Evolutionary conservation across 805 yeast species (phyloP), one percentile per base, ranked within the genome.

Genomic region (Vanderwaltozyma verrucispora): DNA sequence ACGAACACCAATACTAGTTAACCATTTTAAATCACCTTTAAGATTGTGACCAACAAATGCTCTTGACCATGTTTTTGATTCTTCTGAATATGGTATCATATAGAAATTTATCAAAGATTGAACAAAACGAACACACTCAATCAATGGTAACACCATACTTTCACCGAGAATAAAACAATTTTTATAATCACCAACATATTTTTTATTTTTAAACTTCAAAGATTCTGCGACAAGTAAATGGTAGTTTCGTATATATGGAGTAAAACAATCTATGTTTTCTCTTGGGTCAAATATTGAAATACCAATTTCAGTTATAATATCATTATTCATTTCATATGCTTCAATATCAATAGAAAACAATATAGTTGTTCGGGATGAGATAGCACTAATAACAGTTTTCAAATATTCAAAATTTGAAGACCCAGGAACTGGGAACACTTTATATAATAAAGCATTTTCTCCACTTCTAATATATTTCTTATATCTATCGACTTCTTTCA

Each of bases 21-120:
- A 54, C 75, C 77, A 71, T 30, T 51, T 58, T 13, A 79, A 36
- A 49, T 80, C 86, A 8, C 74, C 75, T n/a, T 46, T 39, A 6
- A 77, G 59, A 34, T 67, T 68, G 52, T 80, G 88, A 1, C 84
- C 86, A 19, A 78, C 77, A 32, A 76, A 60, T 0, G 64, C 60
- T 16, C 62, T 51, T 12, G 45, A 42, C 47, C 51, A 46, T 0
- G 52, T 49, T n/a, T 32, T 39, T 33, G 42, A 63, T 16, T 35
- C 47, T 11, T 35, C 40, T 28, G 54, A 47, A 30, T 49, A 45
- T 5, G 58, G 51, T 4, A 46, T 38, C 42, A 71, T 62, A 49
- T 72, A 73, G 38, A 58, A 59, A 34, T 72, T 54, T 2, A 75
- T 46, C 23, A 74, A 44, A 5, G 53, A 37, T 34, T 73, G 73